Base-by-base conservation (phyloP, 495 filamentous ascomycete species). In the Xylaria telfairii region DNA sequence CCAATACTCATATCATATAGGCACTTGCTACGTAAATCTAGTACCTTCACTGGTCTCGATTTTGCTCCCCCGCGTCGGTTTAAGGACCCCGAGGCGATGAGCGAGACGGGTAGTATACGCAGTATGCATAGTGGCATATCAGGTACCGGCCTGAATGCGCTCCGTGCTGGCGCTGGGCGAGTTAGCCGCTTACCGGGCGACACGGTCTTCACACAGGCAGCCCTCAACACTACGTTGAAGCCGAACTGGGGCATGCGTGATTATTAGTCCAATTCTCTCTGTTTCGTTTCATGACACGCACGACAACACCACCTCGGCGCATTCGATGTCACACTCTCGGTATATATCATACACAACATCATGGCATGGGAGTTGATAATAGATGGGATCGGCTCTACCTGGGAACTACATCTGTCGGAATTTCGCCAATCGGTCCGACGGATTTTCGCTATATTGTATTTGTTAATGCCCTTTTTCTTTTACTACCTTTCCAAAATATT, bases 11-110 rank as follows among this genome's bases (percentile, higher is more conserved):
- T 21, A 15, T 24, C 49, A 54, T 12, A 61, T 71, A 96, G 93
- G 24, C 92, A 98, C 81, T 80, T 90, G 57, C 88, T 99, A 64
- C 91, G 93, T 73, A 97, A 96, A 78, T 97, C 95, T 4, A 88
- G 91, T 73, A 93, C 94, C 5, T 99, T 93, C 78, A 97, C 95
- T 3, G 91, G 83, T 13, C 87, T 99, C 37, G 96, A 98, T 82
- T 99, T 99, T 79, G 94, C 95, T n/a, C 95, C 95, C 32, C 95
- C 94, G 49, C 90, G 91, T 64, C 91, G 92, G 65, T 95, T 97
- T 81, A 92, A 87, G 79, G 91, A 91, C 72, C 81, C 81, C 61
- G 93, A 94, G 62, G 83, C 81, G 65, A 82, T 83, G 74, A 97
- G 94, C 75, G 96, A 98, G 72, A 87, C 93, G 0, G 96, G 95